These are phyloP conservation scores for Salisapilia sapeloensis DNA, from an alignment of 352 stramenopile species.

Conservation along the genomic window DNA sequence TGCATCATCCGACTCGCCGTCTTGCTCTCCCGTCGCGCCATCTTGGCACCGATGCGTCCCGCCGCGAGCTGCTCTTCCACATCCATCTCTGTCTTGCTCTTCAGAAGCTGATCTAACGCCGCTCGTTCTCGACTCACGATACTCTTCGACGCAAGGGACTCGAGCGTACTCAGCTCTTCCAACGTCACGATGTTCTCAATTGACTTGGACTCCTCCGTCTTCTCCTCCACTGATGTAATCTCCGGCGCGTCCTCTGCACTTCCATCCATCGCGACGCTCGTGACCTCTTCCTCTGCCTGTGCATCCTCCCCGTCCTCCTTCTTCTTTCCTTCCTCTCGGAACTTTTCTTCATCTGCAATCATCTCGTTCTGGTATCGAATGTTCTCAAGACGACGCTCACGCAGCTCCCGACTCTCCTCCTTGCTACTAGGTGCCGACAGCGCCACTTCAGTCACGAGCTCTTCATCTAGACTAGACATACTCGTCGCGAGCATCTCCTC, in stretches of 20 bases:
- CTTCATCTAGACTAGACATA: conserved; percentile 79
- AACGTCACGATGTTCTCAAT: conserved; percentile 68
- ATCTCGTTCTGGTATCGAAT: conserved; percentile 94
- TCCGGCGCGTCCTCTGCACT: background rate
- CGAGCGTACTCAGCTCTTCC: conserved; percentile 62
- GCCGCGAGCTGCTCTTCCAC: conserved; percentile 59
- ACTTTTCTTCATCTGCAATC: conserved; percentile 84
- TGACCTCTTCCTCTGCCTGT: conserved; percentile 4
- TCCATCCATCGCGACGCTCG: background rate
- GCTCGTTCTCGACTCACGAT: conserved; percentile 78
- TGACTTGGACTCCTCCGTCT: conserved; percentile 15
- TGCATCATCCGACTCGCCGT: conserved; percentile 85
- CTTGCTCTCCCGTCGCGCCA: conserved; percentile 79
- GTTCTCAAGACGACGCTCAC: conserved; percentile 79
- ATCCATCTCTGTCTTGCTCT: conserved; percentile 82
- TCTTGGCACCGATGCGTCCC: conserved; percentile 63
- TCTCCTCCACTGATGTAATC: conserved; percentile 2
- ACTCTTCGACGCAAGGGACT: conserved; percentile 77
- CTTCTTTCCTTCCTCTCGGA: conserved; percentile 72
- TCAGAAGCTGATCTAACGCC: conserved; percentile 68
- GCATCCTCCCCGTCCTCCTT: conserved; percentile 51
- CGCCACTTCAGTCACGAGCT: conserved; percentile 76
- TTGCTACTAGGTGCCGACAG: conserved; percentile 50
- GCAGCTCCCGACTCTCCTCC: conserved; percentile 53
- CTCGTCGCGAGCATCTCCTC: conserved; percentile 76